Evolutionary conservation across 2,329 filamentous ascomycete species (phyloP).

Genomic region (Xylariaceae sp.): DNA sequence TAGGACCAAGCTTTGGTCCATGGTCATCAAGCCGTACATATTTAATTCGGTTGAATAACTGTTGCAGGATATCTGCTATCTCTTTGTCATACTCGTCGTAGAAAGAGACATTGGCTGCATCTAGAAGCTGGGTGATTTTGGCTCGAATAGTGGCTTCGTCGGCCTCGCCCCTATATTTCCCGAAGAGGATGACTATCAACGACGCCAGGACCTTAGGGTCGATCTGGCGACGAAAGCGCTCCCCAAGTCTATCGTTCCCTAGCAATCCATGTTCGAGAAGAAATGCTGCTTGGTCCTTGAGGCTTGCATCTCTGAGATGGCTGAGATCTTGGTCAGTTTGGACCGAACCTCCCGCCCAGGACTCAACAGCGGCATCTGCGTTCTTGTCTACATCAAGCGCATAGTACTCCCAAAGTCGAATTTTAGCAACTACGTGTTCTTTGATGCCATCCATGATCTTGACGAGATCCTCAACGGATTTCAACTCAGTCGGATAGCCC

Average conservation of each 20-base stretch:
- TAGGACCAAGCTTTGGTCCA: conserved; percentile 79
- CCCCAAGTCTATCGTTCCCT: conserved; percentile 71
- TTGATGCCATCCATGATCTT: conserved; percentile 83
- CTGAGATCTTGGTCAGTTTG: conserved; percentile 38
- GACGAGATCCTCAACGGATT: conserved; percentile 66
- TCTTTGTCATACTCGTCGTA: conserved; percentile 92
- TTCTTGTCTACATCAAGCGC: conserved; percentile 74
- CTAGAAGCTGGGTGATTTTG: conserved; percentile 62
- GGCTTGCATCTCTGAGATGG: conserved; percentile 42
- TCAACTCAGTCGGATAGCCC: conserved; percentile 72
- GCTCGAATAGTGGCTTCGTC: conserved; percentile 50
- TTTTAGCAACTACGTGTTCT: conserved; percentile 68
- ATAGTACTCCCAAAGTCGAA: conserved; percentile 93
- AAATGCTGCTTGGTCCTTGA: conserved; percentile 56
- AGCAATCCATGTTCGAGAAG: conserved; percentile 65
- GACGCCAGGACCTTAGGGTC: conserved; percentile 68
- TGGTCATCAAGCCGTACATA: conserved; percentile 91
- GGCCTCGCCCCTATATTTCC: conserved; percentile 58
- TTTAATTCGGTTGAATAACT: conserved; percentile 91
- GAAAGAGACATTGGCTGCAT: conserved; percentile 81
- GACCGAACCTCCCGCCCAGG: conserved; percentile 64
- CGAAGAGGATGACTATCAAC: conserved; percentile 62
- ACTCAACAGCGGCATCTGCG: conserved; percentile 62
- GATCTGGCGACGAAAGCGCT: conserved; percentile 69
- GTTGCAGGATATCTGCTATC: conserved; percentile 76